Base-by-base conservation (phyloP, 164 flowering plant species). In the Magnolia kwangsiensis region DNA sequence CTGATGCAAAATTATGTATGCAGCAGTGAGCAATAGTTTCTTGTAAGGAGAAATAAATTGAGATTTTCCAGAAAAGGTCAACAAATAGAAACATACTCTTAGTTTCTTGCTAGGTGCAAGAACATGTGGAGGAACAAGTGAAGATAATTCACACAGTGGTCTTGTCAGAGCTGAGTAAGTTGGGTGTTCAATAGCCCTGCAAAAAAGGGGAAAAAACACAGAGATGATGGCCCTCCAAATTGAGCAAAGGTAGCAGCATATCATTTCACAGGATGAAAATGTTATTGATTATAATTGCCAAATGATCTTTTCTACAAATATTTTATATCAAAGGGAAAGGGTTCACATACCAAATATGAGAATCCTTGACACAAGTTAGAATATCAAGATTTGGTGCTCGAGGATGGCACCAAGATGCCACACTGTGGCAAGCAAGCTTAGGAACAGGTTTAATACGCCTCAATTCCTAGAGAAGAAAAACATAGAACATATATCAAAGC, bases 381-480 rank as follows among this genome's bases (percentile, higher is more conserved):
- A 96, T 94, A 77, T 96, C 97, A 80, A 96, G 96, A 81, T 90
- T 96, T 29, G 98, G 98, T 71, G 99, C 99, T 77, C 98, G 90
- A 82, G 99, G 98, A 81, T 96, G 99, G 79, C 95, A 92, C 99
- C 99, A 96, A 77, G 98, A 94, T 75, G 98, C 91, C 83, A 96
- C 95, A 85, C 98, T 96, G 67, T 94, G 97, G 80, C 98, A 96
- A 75, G 97, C 93, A 82, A 92, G 79, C 81, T 83, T 94, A 27
- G 97, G 92, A 67, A 96, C 98, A 78, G 99, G 99, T 81, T 96
- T 96, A 75, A 96, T 90, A 70, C 99, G 92, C 59, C 97, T 89
- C 81, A 96, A 61, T 79, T 96, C 99, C 99, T 96, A 84, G 37
- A 72, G 59, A 64, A 73, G 31, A 77, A 71, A 77, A 50, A 51